A percentile compares a stretch with the other conserved stretches of the same genome.
Evolutionary conservation across 1,284 basidiomycete genomes (phyloP).

Genomic region (Psilocybe mexicana): DNA sequence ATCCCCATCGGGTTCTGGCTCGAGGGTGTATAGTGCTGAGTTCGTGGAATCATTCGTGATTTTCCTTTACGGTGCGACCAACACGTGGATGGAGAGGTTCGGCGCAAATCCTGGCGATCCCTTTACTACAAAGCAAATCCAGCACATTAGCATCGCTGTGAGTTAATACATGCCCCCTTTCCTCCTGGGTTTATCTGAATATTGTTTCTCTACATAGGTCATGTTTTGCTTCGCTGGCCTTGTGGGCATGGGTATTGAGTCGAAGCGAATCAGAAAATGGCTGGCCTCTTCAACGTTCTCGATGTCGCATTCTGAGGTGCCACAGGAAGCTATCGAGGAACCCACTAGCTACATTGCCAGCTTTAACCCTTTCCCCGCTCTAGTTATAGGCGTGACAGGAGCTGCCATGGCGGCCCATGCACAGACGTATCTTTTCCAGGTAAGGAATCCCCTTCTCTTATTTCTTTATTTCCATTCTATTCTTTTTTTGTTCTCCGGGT

Average conservation of each 20-base stretch:
- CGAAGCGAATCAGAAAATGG: conserved; percentile 69
- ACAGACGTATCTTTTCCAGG: conserved; percentile 88
- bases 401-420: conserved; percentile 95
- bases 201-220: conserved; percentile 34
- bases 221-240: conserved; percentile 98
- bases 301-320: conserved; percentile 38
- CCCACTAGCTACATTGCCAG: conserved; percentile 76
- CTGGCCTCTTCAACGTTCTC: conserved; percentile 57
- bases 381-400: conserved; percentile 93
- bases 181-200: too few species aligned
- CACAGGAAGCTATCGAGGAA: conserved; percentile 50
- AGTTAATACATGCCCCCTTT: conserved; percentile 22
- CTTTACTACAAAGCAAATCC: conserved; percentile 90
- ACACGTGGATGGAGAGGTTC: conserved; percentile 97
- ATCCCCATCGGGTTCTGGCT: conserved; percentile 40
- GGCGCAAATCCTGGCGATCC: conserved; percentile 82
- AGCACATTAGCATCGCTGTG: conserved; percentile 94
- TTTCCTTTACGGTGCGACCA: conserved; percentile 87
- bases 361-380: conserved; percentile 94
- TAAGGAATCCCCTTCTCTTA: conserved; percentile 26
- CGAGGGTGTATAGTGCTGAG: conserved; percentile 69
- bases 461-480: conserved; percentile 1
- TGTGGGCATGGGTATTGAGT: conserved; percentile 90
- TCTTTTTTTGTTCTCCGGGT: too few species aligned
- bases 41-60: conserved; percentile 88